Percentiles rank a stretch among this genome's conserved stretches.
Conservation (phyloP, 805 yeast species). For the Candida qinlingensis region DNA sequence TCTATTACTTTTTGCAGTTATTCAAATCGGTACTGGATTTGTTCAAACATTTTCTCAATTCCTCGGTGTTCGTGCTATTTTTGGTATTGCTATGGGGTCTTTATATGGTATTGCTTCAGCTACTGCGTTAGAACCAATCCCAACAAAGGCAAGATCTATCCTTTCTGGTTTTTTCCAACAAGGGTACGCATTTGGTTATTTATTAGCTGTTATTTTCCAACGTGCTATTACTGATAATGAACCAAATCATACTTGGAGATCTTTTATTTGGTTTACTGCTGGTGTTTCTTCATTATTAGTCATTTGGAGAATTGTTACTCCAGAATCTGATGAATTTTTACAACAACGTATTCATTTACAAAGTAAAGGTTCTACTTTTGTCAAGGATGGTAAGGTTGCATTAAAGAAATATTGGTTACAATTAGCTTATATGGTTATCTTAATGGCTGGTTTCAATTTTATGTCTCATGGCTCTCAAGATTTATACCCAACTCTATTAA, state of each 20-base stretch:
- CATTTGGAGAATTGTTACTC: slow-evolving; percentile 37
- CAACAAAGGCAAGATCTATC: slow-evolving; percentile 49
- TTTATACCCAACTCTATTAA: slow-evolving; percentile 50
- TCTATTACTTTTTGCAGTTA: slow-evolving; percentile 39
- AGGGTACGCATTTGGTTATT: slow-evolving; percentile 71
- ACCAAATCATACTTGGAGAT: slow-evolving; percentile 45
- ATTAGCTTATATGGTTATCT: slow-evolving; percentile 47
- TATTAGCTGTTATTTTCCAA: slow-evolving; percentile 58
- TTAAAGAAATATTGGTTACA: slow-evolving; percentile 51
- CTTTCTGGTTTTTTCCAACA: slow-evolving; percentile 70
- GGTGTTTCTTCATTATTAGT: slow-evolving; percentile 43
- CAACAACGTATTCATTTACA: slow-evolving; percentile 34
- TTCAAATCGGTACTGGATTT: slow-evolving; percentile 63
- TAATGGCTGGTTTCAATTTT: slow-evolving; percentile 62
- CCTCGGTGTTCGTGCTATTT: slow-evolving; percentile 56
- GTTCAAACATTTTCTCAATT: slow-evolving; percentile 51
- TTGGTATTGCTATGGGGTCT: slow-evolving; percentile 54
- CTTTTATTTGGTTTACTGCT: slow-evolving; percentile 66
- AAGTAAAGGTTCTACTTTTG: slow-evolving; percentile 27
- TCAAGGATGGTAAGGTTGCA: slow-evolving; percentile 29
- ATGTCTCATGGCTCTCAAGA: slow-evolving; percentile 63
- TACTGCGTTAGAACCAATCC: slow-evolving; percentile 40
- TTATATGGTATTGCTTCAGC: slow-evolving; percentile 40
- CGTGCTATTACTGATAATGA: slow-evolving; percentile 56
- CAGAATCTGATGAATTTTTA: slow-evolving; percentile 49